A percentile compares a stretch with the other conserved stretches of the same genome.
phyloP scores from a whole-genome alignment of 2,329 filamentous ascomycete species.

The Pyrenochaeta sp. region DNA sequence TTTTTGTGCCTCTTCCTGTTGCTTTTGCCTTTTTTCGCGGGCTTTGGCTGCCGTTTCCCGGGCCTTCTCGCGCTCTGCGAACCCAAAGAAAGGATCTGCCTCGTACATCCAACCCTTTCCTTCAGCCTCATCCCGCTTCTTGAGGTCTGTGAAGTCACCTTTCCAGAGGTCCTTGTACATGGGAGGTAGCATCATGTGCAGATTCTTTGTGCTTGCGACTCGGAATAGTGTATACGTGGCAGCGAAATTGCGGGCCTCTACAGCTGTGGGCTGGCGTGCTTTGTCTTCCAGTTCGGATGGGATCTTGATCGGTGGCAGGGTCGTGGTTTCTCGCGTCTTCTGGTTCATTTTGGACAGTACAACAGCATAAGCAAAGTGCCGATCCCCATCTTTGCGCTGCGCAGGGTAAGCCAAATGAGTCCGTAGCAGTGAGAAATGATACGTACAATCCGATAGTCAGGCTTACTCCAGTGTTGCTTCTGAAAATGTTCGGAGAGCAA shows the following conservation, averaged over 20 bases:
- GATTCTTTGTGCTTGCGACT: slow-evolving; percentile 93
- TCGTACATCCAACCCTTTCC: slow-evolving; percentile 90
- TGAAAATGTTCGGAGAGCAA: slow-evolving; percentile 93
- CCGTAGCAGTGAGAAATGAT: background rate
- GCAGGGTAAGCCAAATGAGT: background rate
- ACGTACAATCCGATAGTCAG: slow-evolving; percentile 82
- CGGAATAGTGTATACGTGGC: slow-evolving; percentile 91
- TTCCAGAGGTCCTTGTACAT: slow-evolving; percentile 93
- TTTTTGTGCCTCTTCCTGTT: slow-evolving; percentile 67
- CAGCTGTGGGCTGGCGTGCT: slow-evolving; percentile 76
- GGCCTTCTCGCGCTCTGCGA: slow-evolving; percentile 80
- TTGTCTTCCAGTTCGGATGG: slow-evolving; percentile 79
- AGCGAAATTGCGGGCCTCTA: slow-evolving; percentile 93
- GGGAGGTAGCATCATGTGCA: slow-evolving; percentile 92
- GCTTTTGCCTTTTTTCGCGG: slow-evolving; percentile 68
- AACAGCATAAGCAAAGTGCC: slow-evolving; percentile 77
- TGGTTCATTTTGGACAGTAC: slow-evolving; percentile 76
- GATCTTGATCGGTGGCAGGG: slow-evolving; percentile 82
- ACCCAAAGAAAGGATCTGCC: slow-evolving; percentile 87
- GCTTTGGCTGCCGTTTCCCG: slow-evolving; percentile 81
- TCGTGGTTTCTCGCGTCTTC: slow-evolving; percentile 81
- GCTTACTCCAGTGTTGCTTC: slow-evolving; percentile 93
- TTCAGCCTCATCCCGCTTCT: slow-evolving; percentile 79
- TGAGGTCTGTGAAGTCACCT: slow-evolving; percentile 81
- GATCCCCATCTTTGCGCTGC: slow-evolving; percentile 76